Base-by-base conservation (phyloP, 345 rosid species). In the Hibiscus tridactylites region DNA sequence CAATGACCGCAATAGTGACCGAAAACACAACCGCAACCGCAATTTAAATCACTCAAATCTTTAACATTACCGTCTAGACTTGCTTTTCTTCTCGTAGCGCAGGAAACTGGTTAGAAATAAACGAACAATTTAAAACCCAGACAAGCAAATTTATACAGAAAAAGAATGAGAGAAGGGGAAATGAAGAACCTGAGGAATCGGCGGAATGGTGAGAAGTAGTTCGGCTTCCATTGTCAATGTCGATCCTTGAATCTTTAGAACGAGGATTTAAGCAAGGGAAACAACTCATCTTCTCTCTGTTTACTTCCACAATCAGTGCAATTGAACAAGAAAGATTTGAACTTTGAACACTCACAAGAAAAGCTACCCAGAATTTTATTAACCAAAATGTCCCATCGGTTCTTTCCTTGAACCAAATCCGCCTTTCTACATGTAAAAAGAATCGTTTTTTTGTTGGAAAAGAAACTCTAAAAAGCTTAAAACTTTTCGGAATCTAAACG, bases 251-350 rank as follows among this genome's bases (percentile, higher is more conserved):
- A 63, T 81, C 97, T 11, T 85, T 86, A 13, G 81, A 78, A 28
- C 80, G 84, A 3, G 88, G 79, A 71, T 61, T 81, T 15, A 90
- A 29, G 81, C 99, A 92, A 77, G 90, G 85, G 76, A 92, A 92
- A 80, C 97, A 95, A 77, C 90, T 82, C 99, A 90, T 92, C 71
- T 16, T 50, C 59, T 44, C 19, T 46, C 9, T 50, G 17, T 6
- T 4, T 50, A 50, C 17, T 15, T 15, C 56, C n/a, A 12, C n/a
- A 12, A 13, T 15, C 7, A 47, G 6, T 60, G 56, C 17, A 68
- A 28, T 50, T 15, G 9, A 28, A 68, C 17, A 56, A 56, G 9
- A 6, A 44, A 57, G 47, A 19, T 53, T 16, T 52, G 57, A 52
- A n/a, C 57, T 52, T 52, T 31, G 12, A 54, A 56, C 17, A 54